These are phyloP conservation scores for Senna siamea DNA, from an alignment of 306 rosid genomes.

Conservation along the genomic window DNA sequence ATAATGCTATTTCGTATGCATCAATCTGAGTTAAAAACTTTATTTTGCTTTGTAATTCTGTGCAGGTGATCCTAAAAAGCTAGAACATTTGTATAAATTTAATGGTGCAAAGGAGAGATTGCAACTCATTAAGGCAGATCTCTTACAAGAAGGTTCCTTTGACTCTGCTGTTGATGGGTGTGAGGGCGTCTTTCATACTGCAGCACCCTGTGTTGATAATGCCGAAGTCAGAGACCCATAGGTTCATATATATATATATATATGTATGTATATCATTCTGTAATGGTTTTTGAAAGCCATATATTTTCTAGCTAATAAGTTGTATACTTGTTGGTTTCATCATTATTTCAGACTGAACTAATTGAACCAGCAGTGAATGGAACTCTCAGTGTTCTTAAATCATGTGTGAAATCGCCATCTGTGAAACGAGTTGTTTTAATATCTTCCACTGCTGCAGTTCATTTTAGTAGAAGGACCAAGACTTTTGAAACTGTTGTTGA, in stretches of 20 bases:
- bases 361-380: conserved; percentile 5
- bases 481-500: background rate
- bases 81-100: conserved; percentile 14
- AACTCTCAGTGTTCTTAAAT: conserved; percentile 1
- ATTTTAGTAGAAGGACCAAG: background rate
- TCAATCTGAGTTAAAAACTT: too few relatives aligned
- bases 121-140: background rate
- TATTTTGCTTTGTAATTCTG: too few relatives aligned
- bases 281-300: too few relatives aligned
- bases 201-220: conserved; percentile 39
- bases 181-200: conserved; percentile 39
- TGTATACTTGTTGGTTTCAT: too few relatives aligned
- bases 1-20: too few relatives aligned
- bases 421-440: background rate
- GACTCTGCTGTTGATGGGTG: conserved; percentile 6
- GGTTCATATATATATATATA: too few relatives aligned
- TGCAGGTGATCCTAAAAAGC: background rate
- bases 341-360: background rate
- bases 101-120: conserved; percentile 23
- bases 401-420: background rate
- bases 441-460: background rate
- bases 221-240: conserved; percentile 39
- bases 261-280: too few relatives aligned
- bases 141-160: conserved; percentile 16
- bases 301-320: too few relatives aligned